Percentiles rank a stretch among this genome's conserved stretches.
phyloP scores from a whole-genome alignment of 805 yeast genomes.

The Kluyveromyces aestuarii region DNA sequence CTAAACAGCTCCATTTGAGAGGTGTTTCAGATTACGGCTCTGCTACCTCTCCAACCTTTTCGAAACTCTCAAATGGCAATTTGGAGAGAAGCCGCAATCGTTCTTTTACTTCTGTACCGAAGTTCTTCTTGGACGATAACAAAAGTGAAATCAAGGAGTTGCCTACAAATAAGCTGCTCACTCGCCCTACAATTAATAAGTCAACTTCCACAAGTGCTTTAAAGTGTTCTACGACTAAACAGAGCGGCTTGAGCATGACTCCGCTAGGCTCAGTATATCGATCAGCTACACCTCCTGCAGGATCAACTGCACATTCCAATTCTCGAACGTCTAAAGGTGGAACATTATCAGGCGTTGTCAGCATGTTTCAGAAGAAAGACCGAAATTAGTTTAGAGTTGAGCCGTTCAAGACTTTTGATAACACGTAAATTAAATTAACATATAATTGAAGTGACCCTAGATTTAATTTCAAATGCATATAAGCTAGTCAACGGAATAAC shows the following conservation, averaged over 20 bases:
- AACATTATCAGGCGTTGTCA: neutral
- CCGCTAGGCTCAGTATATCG: slow-evolving; percentile 9
- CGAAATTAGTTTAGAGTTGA: neutral
- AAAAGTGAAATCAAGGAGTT: slow-evolving; percentile 8
- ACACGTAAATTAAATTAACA: too few species aligned
- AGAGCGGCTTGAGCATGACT: slow-evolving; percentile 24
- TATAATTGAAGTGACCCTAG: too few species aligned
- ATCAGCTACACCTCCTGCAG: slow-evolving; percentile 1
- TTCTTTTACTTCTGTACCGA: slow-evolving; percentile 16
- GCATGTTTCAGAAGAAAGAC: neutral
- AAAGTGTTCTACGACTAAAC: slow-evolving; percentile 15
- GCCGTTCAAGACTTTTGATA: too few species aligned
- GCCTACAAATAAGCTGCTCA: neutral
- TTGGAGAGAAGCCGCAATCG: slow-evolving; percentile 15
- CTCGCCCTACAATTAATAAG: slow-evolving; percentile 3
- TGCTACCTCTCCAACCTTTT: neutral
- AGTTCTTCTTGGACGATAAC: slow-evolving; percentile 9
- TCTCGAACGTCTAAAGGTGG: neutral
- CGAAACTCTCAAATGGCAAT: slow-evolving; percentile 11
- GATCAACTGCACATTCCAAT: neutral
- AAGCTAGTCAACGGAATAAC: too few species aligned
- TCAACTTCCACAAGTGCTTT: slow-evolving; percentile 6
- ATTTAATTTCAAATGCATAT: too few species aligned
- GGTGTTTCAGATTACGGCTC: slow-evolving; percentile 12
- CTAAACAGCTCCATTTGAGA: slow-evolving; percentile 20